Evolutionary conservation across 345 rosid genomes (phyloP), one percentile per base, ranked within the genome.

Genomic region (Sonneratia alba): DNA sequence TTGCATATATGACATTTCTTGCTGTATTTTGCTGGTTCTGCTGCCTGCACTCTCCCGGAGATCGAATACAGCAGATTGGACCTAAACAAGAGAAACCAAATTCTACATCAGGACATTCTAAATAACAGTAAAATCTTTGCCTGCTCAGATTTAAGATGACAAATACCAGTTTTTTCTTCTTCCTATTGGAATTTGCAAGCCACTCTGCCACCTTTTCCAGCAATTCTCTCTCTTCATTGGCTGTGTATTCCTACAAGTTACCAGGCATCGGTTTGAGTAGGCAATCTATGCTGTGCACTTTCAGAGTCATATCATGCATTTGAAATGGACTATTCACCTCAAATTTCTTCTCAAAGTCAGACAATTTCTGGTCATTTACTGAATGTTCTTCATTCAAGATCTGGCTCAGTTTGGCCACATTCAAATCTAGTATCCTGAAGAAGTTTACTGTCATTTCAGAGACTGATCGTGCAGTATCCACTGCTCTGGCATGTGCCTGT

Each of bases 1-100:
- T 77, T 92, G 91, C 98, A 96, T 85, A n/a, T 93, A 87, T 66
- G 91, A 87, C 94, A 91, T 91, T 83, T 91, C 99, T 80, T 87
- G 85, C 77, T 91, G 99, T 71, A 92, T 73, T 47, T 84, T 85
- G 68, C 69, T 79, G 49, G 96, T 89, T 91, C 87, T 89, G 77
- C 82, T 79, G 80, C 88, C 85, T 74, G 93, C 82, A 69, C 88
- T 87, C 73, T 89, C 91, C 37, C 87, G 89, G 65, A 96, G 82
- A 83, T 91, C 97, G 45, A 87, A 87, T 72, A 96, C 92, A 66
- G 97, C 88, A 87, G 82, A 76, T 89, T 92, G 96, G 38, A 95
- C 98, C 99, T 95, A 64, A 69, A 55, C 16, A 61, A 59, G 11
- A 37, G 37, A 74, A 61, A 9, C 4, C 73, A 24, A 64, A 32